Conservation (phyloP, 106 monocot genomes). For the Dendrobium huoshanense region DNA sequence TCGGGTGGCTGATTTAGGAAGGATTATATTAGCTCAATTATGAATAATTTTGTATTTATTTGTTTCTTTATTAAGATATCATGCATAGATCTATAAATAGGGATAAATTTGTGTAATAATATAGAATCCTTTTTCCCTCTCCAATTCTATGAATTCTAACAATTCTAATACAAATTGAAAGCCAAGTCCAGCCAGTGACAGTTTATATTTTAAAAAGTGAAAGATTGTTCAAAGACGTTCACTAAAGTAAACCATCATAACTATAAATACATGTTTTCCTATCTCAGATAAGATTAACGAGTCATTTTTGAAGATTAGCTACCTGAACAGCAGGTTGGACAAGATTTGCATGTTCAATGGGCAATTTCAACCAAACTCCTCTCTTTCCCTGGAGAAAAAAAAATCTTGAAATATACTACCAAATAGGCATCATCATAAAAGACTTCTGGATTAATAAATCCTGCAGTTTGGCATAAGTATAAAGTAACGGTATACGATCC, state of each 20-base stretch:
- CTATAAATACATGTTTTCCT: neutral
- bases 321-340: conserved; percentile 83
- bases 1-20: too few relatives aligned
- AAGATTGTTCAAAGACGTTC: too few relatives aligned
- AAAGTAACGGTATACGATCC: neutral
- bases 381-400: conserved; percentile 48
- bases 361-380: conserved; percentile 93
- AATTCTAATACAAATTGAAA: too few relatives aligned
- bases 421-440: neutral
- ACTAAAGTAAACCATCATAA: neutral
- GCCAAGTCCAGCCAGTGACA: too few relatives aligned
- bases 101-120: too few relatives aligned
- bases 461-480: neutral
- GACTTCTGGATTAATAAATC: neutral
- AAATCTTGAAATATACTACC: neutral
- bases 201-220: too few relatives aligned
- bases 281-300: neutral
- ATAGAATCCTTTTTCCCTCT: too few relatives aligned
- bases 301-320: conserved; percentile 1
- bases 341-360: conserved; percentile 63
- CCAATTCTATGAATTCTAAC: too few relatives aligned
- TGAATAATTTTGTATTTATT: too few relatives aligned
- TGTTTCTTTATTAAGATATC: too few relatives aligned
- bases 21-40: too few relatives aligned
- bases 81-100: too few relatives aligned